phyloP scores from a whole-genome alignment of 208 protist species.

The Leishmania aethiopica region DNA sequence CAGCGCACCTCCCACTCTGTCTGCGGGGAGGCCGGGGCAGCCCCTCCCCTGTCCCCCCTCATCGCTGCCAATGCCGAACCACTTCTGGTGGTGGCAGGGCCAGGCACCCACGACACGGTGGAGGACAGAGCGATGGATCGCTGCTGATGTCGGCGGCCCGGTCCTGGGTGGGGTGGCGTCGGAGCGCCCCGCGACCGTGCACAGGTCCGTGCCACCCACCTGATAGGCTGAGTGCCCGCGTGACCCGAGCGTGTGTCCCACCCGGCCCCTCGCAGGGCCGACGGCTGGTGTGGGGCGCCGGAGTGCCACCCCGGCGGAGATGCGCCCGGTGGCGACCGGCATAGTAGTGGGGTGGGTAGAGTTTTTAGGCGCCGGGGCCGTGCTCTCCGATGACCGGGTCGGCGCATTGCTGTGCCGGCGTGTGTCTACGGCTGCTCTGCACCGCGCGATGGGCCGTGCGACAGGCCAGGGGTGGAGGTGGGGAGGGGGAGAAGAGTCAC shows the following conservation, averaged over 20 bases:
- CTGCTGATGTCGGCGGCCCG: not conserved
- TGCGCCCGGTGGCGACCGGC: not conserved
- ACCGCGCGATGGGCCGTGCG: not conserved
- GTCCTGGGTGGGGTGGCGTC: not conserved
- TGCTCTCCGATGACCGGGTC: not conserved
- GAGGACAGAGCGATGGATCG: not conserved
- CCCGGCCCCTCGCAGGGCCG: too few species aligned
- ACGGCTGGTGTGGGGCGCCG: too few species aligned
- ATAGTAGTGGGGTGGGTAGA: not conserved
- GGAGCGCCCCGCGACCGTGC: too few species aligned
- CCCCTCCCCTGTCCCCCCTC: not conserved
- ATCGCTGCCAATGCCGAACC: not conserved
- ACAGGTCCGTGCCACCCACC: too few species aligned
- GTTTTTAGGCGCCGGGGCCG: not conserved
- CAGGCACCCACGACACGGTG: not conserved
- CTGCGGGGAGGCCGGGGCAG: not conserved
- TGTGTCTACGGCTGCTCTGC: not conserved
- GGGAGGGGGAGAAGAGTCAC: too few species aligned
- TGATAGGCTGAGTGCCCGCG: too few species aligned
- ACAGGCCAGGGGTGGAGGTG: not conserved
- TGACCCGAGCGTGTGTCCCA: too few species aligned
- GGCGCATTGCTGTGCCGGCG: not conserved
- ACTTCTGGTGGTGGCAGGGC: not conserved
- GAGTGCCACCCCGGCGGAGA: too few species aligned
- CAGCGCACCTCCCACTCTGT: not conserved